These are phyloP conservation scores for Colletotrichum simmondsii DNA, from an alignment of 2,329 filamentous ascomycete species.

Conservation along the genomic window DNA sequence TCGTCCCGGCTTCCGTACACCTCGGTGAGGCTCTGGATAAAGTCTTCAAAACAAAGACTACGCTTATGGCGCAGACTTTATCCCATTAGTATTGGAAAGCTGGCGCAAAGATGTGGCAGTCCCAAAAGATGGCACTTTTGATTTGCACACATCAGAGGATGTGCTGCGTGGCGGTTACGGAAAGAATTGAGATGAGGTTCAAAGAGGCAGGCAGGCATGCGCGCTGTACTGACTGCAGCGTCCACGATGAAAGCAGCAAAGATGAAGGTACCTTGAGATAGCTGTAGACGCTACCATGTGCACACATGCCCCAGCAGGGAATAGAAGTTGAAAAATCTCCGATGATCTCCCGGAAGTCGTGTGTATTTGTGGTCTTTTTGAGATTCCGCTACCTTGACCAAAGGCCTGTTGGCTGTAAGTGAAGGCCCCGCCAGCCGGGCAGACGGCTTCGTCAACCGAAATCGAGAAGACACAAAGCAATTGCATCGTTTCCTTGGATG, in stretches of 20 bases:
- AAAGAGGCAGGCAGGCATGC: background rate
- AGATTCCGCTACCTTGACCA: conserved; percentile 15
- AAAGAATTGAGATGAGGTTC: background rate
- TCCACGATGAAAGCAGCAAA: background rate
- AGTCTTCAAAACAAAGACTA: background rate
- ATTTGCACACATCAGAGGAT: background rate
- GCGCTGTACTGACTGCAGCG: background rate
- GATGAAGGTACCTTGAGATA: background rate
- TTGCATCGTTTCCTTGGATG: background rate
- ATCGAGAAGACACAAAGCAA: background rate
- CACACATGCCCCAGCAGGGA: conserved; percentile 2
- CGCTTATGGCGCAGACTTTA: background rate
- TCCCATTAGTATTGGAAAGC: background rate
- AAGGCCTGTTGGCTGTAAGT: conserved; percentile 33
- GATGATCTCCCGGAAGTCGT: conserved; percentile 7
- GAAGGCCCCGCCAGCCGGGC: conserved; percentile 25
- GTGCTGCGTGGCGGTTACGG: background rate
- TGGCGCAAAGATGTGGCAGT: background rate
- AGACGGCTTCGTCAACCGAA: conserved; percentile 28
- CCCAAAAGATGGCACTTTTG: background rate
- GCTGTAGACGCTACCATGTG: background rate
- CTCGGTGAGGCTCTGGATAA: conserved; percentile 17
- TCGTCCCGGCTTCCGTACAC: conserved; percentile 28
- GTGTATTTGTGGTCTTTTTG: background rate
- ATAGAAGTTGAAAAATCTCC: background rate